Conservation (phyloP, 1,284 basidiomycete species). For the Clitocybe nebularis region DNA sequence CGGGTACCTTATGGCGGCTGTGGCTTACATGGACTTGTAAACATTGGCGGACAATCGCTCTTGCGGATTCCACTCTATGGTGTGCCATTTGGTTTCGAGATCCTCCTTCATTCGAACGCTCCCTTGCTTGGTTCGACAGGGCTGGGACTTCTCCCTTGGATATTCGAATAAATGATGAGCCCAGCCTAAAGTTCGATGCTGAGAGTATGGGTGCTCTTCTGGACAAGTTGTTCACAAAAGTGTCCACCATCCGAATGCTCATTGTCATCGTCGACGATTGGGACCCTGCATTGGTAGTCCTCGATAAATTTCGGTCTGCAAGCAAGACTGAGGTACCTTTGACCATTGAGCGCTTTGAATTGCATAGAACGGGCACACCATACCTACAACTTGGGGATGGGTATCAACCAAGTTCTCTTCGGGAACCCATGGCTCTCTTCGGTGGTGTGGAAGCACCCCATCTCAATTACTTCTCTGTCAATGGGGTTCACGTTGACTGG, state of each 20-base stretch:
- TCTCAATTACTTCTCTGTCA: constrained; percentile 46
- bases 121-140: constrained; percentile 50
- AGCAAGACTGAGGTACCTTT: constrained; percentile 30
- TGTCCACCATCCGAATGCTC: constrained; percentile 51
- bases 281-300: constrained; percentile 43
- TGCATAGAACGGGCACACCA: constrained; percentile 48
- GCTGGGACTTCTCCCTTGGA: constrained; percentile 50
- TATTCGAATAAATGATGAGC: constrained; percentile 47
- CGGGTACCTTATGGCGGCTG: constrained; percentile 38
- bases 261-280: constrained; percentile 49
- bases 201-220: constrained; percentile 42
- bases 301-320: constrained; percentile 41
- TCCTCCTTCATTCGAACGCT: constrained; percentile 41
- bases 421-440: constrained; percentile 38
- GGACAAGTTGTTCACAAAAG: constrained; percentile 41
- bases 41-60: constrained; percentile 46
- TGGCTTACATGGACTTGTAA: constrained; percentile 54
- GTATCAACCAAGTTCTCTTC: constrained; percentile 29
- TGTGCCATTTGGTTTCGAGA: constrained; percentile 57
- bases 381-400: constrained; percentile 40
- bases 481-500: constrained; percentile 59
- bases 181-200: constrained; percentile 31
- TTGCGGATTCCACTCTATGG: constrained; percentile 53
- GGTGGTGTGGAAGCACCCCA: constrained; percentile 37
- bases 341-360: constrained; percentile 51